These are phyloP conservation scores for Malus sieversii DNA, from an alignment of 306 rosid species.

Conservation along the genomic window DNA sequence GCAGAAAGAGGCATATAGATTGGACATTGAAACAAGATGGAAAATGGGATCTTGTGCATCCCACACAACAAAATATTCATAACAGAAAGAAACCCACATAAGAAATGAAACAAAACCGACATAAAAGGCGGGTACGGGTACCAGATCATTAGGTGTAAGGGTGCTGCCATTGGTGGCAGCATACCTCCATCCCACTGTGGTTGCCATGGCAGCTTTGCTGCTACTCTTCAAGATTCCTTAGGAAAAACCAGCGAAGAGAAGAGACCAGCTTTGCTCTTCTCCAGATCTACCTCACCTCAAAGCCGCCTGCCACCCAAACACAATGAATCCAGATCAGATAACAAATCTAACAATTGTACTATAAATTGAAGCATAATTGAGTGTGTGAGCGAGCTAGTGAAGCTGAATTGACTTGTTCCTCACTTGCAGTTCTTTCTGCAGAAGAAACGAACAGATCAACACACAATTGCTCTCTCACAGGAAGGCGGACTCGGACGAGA, in stretches of 20 bases:
- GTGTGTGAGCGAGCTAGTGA: background rate
- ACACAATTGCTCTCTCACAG: background rate
- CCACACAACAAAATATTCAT: background rate
- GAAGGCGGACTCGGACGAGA: slow-evolving; percentile 23
- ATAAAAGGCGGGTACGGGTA: slow-evolving; percentile 14
- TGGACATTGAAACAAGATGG: background rate
- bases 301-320: slow-evolving; percentile 36
- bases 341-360: background rate
- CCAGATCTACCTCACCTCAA: slow-evolving; percentile 55
- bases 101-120: background rate
- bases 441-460: slow-evolving; percentile 1
- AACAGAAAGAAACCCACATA: background rate
- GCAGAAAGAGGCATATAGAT: background rate
- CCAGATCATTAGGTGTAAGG: slow-evolving; percentile 71
- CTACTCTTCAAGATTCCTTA: slow-evolving; percentile 19
- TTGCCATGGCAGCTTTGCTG: slow-evolving; percentile 56
- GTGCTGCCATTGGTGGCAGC: slow-evolving; percentile 81
- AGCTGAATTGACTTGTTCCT: background rate
- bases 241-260: slow-evolving; percentile 22
- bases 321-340: slow-evolving; percentile 25
- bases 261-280: slow-evolving; percentile 22
- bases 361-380: background rate
- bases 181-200: slow-evolving; percentile 68
- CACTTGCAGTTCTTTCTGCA: slow-evolving; percentile 1
- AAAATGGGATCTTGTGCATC: slow-evolving; percentile 1